Base-by-base conservation (phyloP, 495 filamentous ascomycete genomes). In the Melanomma pulvis-pyrius region DNA sequence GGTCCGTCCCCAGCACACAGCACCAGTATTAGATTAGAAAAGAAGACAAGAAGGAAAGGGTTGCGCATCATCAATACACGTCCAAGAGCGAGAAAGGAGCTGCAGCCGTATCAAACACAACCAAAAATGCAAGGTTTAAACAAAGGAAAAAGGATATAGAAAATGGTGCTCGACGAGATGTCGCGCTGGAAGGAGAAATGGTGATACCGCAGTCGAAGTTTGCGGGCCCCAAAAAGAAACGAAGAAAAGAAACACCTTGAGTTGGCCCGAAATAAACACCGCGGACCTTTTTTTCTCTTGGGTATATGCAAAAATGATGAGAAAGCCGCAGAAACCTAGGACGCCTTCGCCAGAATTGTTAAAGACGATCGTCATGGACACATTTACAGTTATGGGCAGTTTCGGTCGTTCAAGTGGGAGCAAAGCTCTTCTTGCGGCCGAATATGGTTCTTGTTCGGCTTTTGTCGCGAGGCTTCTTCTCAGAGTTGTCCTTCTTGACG, bases 381-480 rank as follows among this genome's bases (percentile, higher is more conserved):
- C 59, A 62, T 68, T 22, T 59, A 68, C 39, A 61, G 46, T 26
- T 12, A 29, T 61, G n/a, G 30, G 15, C 21, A 24, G 24, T 29
- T 41, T 12, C 34, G 54, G 12, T 25, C 8, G 30, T 12, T 32
- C 13, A 59, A 28, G 26, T 30, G 26, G 48, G 28, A 36, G 55
- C 60, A n/a, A 50, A 41, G 56, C 69, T 71, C 63, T 78, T 78
- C 76, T 88, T 89, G 56, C 86, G 79, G 28, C 86, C 82, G 74
- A 90, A 91, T 53, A 91, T 84, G 53, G 81, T 86, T 67, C 88
- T 79, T 48, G 87, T 86, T 24, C 86, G 80, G 24, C 85, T 86
- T 75, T 89, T 89, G 68, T 85, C 86, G 47, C 85, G 79, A 30
- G 78, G 67, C 65, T 87, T 88, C 76, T 87, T 88, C 22, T 86